These are phyloP conservation scores for Trichoderma oligosporum DNA, from an alignment of 2,329 filamentous ascomycete genomes.

Conservation along the genomic window DNA sequence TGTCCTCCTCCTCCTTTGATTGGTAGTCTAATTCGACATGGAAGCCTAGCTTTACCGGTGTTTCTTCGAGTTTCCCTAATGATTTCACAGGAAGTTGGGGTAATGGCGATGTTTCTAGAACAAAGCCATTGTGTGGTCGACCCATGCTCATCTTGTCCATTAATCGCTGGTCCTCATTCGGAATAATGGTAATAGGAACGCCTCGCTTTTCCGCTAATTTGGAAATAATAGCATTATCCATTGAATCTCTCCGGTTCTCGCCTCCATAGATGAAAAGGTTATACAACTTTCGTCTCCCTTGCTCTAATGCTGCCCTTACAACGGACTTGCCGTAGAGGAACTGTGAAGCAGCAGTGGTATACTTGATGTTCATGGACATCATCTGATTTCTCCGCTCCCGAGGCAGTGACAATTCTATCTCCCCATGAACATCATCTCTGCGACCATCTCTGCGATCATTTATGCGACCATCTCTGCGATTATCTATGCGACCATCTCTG, in stretches of 20 bases:
- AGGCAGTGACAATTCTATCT: constrained; percentile 11
- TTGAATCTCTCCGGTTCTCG: constrained; percentile 49
- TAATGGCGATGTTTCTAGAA: constrained; percentile 82
- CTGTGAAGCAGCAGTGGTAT: constrained; percentile 83
- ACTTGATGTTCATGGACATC: constrained; percentile 41
- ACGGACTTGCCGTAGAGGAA: constrained; percentile 85
- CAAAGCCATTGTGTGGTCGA: constrained; percentile 83
- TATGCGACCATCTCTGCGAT: too few relatives aligned
- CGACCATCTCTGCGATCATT: background rate
- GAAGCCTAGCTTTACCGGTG: constrained; percentile 49
- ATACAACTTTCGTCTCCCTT: constrained; percentile 68
- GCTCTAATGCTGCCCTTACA: constrained; percentile 72
- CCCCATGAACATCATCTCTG: background rate
- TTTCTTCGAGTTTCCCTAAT: constrained; percentile 49
- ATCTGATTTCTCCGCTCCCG: constrained; percentile 30
- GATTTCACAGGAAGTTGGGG: constrained; percentile 65
- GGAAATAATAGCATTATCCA: constrained; percentile 43
- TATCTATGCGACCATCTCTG: too few relatives aligned
- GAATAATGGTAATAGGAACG: constrained; percentile 56
- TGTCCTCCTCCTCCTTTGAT: constrained; percentile 64
- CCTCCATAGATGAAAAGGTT: constrained; percentile 73
- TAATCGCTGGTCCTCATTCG: constrained; percentile 58
- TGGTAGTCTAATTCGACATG: constrained; percentile 61
- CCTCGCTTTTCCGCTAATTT: constrained; percentile 45
- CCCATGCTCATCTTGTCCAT: constrained; percentile 80